Percentiles rank a stretch among this genome's conserved stretches.
phyloP scores from a whole-genome alignment of 805 yeast genomes.

The Wickerhamomyces alni region DNA sequence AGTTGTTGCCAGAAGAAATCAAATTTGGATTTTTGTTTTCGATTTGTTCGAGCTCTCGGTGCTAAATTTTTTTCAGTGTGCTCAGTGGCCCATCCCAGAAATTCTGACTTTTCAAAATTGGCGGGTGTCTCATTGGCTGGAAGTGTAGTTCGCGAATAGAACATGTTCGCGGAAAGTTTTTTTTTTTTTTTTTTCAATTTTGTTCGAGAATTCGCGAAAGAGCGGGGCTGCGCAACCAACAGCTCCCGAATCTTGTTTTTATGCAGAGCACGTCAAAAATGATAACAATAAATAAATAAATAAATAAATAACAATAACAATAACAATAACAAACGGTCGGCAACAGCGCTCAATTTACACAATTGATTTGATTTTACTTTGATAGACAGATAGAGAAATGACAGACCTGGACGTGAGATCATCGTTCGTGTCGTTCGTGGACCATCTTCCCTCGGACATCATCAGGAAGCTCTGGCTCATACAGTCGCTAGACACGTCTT shows the following conservation, averaged over 20 bases:
- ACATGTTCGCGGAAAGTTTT: neutral
- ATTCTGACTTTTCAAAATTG: conserved; percentile 4
- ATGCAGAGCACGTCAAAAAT: no score
- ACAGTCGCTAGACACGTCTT: conserved; percentile 27
- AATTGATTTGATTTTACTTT: no score
- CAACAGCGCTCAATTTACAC: no score
- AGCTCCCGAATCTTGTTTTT: no score
- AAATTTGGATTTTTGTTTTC: neutral
- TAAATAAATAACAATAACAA: no score
- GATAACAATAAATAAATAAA: no score
- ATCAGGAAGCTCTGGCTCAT: conserved; percentile 35
- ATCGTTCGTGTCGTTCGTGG: conserved; percentile 31
- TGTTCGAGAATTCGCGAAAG: neutral
- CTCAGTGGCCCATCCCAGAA: conserved; percentile 1
- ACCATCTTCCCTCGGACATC: conserved; percentile 38
- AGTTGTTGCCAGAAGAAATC: neutral
- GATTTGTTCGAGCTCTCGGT: neutral
- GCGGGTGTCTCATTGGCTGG: conserved; percentile 20
- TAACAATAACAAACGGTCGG: no score
- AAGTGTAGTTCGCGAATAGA: conserved; percentile 2
- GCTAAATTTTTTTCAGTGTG: neutral
- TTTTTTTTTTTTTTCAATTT: no score
- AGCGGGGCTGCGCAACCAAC: neutral
- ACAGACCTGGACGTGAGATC: conserved; percentile 30
- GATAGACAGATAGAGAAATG: conserved; percentile 3